These are phyloP conservation scores for Sporothrix sp. DNA, from an alignment of 2,329 filamentous ascomycete species.

Conservation along the genomic window DNA sequence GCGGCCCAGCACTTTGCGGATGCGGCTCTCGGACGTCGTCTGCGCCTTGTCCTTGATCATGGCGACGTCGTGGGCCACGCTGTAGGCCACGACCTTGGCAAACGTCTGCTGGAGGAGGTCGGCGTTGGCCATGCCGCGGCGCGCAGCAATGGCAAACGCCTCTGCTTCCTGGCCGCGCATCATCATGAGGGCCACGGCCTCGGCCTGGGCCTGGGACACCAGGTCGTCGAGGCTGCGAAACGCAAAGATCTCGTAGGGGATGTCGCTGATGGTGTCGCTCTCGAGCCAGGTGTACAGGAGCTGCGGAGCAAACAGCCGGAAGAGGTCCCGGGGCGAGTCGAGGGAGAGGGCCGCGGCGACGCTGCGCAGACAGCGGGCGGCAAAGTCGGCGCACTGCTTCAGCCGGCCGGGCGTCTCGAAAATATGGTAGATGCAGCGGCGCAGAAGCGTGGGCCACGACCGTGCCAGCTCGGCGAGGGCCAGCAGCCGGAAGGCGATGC, in stretches of 20 bases:
- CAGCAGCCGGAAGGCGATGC: conserved; percentile 73
- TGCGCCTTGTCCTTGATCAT: conserved; percentile 31
- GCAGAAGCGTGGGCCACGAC: conserved; percentile 74
- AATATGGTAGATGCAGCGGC: conserved; percentile 83
- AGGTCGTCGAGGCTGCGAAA: conserved; percentile 62
- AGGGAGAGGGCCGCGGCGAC: conserved; percentile 60
- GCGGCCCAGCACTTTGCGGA: conserved; percentile 60
- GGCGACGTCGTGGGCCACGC: conserved; percentile 65
- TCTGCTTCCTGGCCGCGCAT: conserved; percentile 67
- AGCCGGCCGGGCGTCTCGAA: conserved; percentile 82
- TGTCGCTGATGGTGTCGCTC: conserved; percentile 51
- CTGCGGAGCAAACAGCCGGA: conserved; percentile 77
- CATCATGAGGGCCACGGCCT: conserved; percentile 68
- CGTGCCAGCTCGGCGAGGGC: conserved; percentile 70
- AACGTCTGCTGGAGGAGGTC: conserved; percentile 61
- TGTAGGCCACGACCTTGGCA: conserved; percentile 71
- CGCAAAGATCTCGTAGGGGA: conserved; percentile 79
- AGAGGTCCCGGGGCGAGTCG: conserved; percentile 58
- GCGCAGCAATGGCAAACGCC: conserved; percentile 47
- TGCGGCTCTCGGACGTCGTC: conserved; percentile 51
- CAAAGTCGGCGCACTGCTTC: conserved; percentile 54
- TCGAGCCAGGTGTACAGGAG: conserved; percentile 87
- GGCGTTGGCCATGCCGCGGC: conserved; percentile 43
- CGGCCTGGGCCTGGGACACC: conserved; percentile 59
- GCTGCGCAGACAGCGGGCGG: conserved; percentile 56